These are phyloP conservation scores for Yarrowia divulgata DNA, from an alignment of 805 yeast species.

Conservation along the genomic window DNA sequence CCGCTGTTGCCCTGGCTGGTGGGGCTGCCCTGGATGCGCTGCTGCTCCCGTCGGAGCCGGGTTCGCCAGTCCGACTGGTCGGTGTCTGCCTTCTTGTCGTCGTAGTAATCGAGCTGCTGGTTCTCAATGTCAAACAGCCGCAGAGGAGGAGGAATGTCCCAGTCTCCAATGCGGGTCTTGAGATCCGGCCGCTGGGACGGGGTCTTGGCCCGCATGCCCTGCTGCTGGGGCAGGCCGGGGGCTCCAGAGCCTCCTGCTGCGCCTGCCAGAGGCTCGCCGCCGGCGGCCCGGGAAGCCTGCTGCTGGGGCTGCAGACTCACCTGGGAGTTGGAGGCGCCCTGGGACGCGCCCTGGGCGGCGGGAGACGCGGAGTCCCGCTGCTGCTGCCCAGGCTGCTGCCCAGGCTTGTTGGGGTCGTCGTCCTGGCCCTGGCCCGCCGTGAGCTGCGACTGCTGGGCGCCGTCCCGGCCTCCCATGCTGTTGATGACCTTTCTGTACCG, in stretches of 20 bases:
- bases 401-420: slow-evolving; percentile 13
- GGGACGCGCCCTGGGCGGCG: slow-evolving; percentile 28
- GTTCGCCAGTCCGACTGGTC: slow-evolving; percentile 39
- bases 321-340: slow-evolving; percentile 40
- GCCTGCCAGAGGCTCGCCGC: slow-evolving; percentile 2
- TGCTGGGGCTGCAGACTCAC: slow-evolving; percentile 39
- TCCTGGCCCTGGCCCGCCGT: slow-evolving; percentile 35
- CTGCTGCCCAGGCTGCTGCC: slow-evolving; percentile 41
- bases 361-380: slow-evolving; percentile 34
- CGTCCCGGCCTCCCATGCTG: slow-evolving; percentile 39
- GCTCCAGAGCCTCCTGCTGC: not conserved
- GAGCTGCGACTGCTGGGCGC: slow-evolving; percentile 14
- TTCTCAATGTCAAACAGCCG: slow-evolving; percentile 37
- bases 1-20: slow-evolving; percentile 39
- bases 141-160: slow-evolving; percentile 40
- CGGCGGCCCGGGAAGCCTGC: slow-evolving; percentile 19
- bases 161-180: slow-evolving; percentile 38
- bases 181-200: slow-evolving; percentile 36
- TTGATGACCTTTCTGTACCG: slow-evolving; percentile 55
- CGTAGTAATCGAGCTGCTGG: slow-evolving; percentile 39
- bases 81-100: slow-evolving; percentile 37
- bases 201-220: slow-evolving; percentile 27
- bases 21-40: slow-evolving; percentile 29
- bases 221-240: not conserved
- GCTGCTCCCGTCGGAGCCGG: slow-evolving; percentile 39